A percentile compares a stretch with the other conserved stretches of the same genome.
Evolutionary conservation across 106 monocot genomes (phyloP).

Genomic region (Acorus gramineus): DNA sequence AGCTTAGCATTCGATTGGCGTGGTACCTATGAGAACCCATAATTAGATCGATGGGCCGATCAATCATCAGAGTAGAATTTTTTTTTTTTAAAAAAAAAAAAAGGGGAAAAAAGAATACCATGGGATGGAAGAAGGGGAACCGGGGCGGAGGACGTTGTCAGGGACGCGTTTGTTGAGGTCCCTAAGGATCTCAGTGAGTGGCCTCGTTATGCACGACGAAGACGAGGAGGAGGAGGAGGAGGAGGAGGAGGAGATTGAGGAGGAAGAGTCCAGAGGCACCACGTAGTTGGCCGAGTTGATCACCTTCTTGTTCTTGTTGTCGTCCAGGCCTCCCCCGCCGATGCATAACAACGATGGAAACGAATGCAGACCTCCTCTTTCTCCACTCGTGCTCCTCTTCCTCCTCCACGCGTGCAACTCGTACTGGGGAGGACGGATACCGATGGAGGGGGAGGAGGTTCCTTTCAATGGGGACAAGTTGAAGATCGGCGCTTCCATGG

Average conservation of each 20-base stretch:
- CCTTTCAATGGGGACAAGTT: too few relatives aligned
- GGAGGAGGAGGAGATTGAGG: slow-evolving; percentile 18
- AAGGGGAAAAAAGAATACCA: slow-evolving; percentile 31
- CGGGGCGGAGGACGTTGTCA: slow-evolving; percentile 48
- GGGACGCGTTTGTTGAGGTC: slow-evolving; percentile 93
- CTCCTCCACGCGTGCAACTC: too few relatives aligned
- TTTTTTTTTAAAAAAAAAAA: background rate
- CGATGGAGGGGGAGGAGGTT: too few relatives aligned
- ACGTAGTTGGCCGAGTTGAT: slow-evolving; percentile 63
- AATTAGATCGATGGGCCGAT: too few relatives aligned
- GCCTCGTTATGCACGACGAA: slow-evolving; percentile 24
- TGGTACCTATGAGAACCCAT: slow-evolving; percentile 56
- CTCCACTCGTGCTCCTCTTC: too few relatives aligned
- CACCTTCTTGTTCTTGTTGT: background rate
- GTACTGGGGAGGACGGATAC: too few relatives aligned
- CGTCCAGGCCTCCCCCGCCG: too few relatives aligned
- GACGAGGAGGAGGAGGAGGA: slow-evolving; percentile 1
- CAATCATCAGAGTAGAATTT: too few relatives aligned
- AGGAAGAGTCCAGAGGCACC: slow-evolving; percentile 65
- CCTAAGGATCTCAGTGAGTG: slow-evolving; percentile 71
- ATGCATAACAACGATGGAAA: too few relatives aligned
- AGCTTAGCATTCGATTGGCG: slow-evolving; percentile 85
- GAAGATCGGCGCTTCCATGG: too few relatives aligned
- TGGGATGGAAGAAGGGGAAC: slow-evolving; percentile 47
- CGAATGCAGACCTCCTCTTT: too few relatives aligned